These are phyloP conservation scores for Cryptomeria japonica DNA, from an alignment of 75 land plant species.

Conservation along the genomic window DNA sequence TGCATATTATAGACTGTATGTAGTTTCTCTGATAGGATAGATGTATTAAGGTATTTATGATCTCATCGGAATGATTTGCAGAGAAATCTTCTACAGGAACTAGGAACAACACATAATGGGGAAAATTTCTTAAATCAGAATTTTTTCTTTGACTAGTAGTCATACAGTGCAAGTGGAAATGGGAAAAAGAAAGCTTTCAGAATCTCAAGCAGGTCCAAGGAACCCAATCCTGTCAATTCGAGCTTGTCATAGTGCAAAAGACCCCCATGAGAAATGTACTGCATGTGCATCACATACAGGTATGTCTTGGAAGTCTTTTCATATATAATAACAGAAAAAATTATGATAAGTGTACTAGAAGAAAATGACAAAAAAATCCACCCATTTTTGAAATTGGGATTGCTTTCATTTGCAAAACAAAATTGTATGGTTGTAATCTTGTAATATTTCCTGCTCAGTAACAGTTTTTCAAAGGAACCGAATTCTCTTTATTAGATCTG, in stretches of 20 bases:
- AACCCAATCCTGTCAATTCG: background rate
- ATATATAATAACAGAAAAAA: background rate
- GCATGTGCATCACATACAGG: constrained; percentile 7
- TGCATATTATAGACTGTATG: background rate
- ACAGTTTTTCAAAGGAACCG: background rate
- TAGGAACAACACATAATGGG: background rate
- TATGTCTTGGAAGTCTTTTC: background rate
- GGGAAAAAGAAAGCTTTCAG: constrained; percentile 8
- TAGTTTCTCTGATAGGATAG: too few species aligned
- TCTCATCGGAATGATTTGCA: background rate
- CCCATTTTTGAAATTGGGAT: background rate
- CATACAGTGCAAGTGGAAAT: constrained; percentile 11
- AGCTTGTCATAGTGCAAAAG: background rate
- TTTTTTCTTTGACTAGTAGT: background rate
- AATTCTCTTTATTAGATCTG: background rate
- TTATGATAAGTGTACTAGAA: background rate
- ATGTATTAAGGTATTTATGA: too few species aligned
- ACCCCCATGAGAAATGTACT: constrained; percentile 10
- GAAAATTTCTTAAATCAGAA: background rate
- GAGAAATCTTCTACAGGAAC: background rate
- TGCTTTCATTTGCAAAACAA: background rate
- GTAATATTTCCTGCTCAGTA: background rate
- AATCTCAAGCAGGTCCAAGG: background rate
- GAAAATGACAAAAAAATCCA: background rate
- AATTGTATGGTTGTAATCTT: background rate